phyloP scores from a whole-genome alignment of 352 stramenopile genomes.

The Phytophthora rubi region DNA sequence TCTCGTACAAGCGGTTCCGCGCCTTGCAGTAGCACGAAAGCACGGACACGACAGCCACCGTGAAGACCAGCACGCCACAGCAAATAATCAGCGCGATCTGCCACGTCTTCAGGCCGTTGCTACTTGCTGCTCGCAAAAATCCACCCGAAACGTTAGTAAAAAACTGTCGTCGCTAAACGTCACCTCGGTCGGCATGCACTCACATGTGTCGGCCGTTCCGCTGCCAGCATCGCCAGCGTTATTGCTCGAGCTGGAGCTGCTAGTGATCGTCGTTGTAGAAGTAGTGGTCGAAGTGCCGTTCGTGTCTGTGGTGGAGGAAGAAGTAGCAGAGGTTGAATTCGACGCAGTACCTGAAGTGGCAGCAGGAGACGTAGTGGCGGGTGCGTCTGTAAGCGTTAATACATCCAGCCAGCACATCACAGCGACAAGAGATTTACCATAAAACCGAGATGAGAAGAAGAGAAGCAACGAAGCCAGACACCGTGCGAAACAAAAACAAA shows the following conservation, averaged over 20 bases:
- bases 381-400: constrained; percentile 35
- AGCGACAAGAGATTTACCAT: constrained; percentile 27
- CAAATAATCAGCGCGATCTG: constrained; percentile 70
- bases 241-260: constrained; percentile 22
- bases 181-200: not conserved
- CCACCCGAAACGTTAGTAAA: constrained; percentile 7
- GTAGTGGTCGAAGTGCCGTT: not conserved
- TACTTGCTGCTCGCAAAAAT: constrained; percentile 19
- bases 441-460: constrained; percentile 2
- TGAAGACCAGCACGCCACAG: constrained; percentile 56
- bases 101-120: constrained; percentile 48
- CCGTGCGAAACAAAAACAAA: not conserved
- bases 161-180: not conserved
- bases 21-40: constrained; percentile 69
- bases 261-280: constrained; percentile 4
- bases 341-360: constrained; percentile 30
- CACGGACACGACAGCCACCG: constrained; percentile 54
- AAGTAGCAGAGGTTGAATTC: constrained; percentile 19
- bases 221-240: constrained; percentile 26
- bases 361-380: constrained; percentile 29
- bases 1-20: constrained; percentile 53
- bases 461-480: constrained; percentile 10
- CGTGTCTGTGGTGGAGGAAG: constrained; percentile 20
- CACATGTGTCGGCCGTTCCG: constrained; percentile 11
- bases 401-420: constrained; percentile 20